Base-by-base conservation (phyloP, 176 grass and related monocot genomes). In the Carex cristatella region DNA sequence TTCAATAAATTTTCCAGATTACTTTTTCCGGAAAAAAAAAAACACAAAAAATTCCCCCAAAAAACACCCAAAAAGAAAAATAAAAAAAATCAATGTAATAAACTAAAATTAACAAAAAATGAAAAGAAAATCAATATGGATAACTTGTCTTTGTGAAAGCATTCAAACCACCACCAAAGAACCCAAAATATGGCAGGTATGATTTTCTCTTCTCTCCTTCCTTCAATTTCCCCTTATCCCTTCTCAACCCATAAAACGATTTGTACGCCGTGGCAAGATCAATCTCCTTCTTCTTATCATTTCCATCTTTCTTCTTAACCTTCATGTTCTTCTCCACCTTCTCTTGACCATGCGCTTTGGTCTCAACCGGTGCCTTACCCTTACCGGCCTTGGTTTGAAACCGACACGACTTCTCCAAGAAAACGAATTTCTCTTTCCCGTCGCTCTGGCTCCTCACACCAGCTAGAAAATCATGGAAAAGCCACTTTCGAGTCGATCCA, bases 361-460 rank as follows among this genome's bases (percentile, higher is more conserved):
- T 44, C 38, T 7, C 37, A 15, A 68, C 1, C 0, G 44, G 1
- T 0, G 55, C 18, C 4, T 67, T 15, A 46, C 11, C 53, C 53
- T 79, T 56, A 7, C 9, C 48, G 2, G 35, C 67, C 4, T 11
- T 9, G 0, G 53, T 4, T 66, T 72, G 4, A 15, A 38, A 2
- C 11, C 33, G 16, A 16, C 30, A 37, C 5, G 49, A 10, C 6
- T 80, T 30, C 5, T 84, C 85, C 0, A 97, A 67, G 92, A 94
- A 94, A 33, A 83, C 75, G 79, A 97, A 94, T 69, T 94, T 97
- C 63, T 97, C 94, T 73, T 89, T 97, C 33, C 94, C 94, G 84
- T 93, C 89, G 86, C 89, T 91, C 51, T 76, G 87, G 0, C 86
- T 91, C 3, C 94, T 65, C 5, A 79, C 89, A n/a, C 83, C 65